Evolutionary conservation across 257 asterid genomes (phyloP).

Genomic region (Scutellaria barbata): DNA sequence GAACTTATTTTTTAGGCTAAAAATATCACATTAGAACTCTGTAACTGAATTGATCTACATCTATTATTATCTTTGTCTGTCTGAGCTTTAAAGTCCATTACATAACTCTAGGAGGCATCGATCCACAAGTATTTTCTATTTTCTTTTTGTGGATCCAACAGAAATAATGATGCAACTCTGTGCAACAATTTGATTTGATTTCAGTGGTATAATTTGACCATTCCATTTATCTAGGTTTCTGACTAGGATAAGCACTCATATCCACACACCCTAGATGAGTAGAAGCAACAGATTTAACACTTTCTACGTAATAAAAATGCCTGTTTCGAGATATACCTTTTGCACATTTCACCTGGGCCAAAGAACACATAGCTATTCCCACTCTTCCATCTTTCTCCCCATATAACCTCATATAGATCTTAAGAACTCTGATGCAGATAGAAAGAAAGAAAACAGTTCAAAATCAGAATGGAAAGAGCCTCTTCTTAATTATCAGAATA

Average conservation of each 20-base stretch:
- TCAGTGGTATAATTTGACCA: conserved; percentile 3
- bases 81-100: conserved; percentile 22
- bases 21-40: not conserved
- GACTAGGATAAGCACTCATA: conserved; percentile 5
- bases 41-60: not conserved
- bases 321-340: conserved; percentile 55
- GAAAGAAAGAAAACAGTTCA: conserved; percentile 28
- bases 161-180: conserved; percentile 3
- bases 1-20: not conserved
- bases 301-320: conserved; percentile 6
- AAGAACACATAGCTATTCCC: conserved; percentile 82
- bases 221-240: not conserved
- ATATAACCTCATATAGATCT: conserved; percentile 56
- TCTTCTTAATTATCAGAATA: conserved; percentile 19
- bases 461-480: conserved; percentile 16
- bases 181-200: conserved; percentile 18
- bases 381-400: conserved; percentile 86
- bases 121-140: conserved; percentile 13
- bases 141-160: conserved; percentile 14
- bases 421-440: conserved; percentile 58
- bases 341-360: conserved; percentile 88
- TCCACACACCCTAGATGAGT: conserved; percentile 7
- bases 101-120: conserved; percentile 14
- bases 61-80: not conserved
- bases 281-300: not conserved